Evolutionary conservation across 2,329 filamentous ascomycete species (phyloP).

Genomic region (Aspergillus vadensis): DNA sequence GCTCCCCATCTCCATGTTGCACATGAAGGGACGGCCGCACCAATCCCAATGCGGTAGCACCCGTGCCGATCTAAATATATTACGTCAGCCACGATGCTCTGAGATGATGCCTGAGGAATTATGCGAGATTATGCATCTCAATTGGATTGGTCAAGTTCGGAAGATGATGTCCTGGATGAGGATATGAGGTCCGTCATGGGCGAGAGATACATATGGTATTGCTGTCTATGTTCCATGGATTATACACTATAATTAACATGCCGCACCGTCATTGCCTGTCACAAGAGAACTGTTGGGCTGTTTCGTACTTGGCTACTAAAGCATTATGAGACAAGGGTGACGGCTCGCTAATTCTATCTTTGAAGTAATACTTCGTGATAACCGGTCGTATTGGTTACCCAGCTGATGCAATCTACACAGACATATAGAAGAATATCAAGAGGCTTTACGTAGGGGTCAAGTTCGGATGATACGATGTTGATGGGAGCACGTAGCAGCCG

Average conservation of each 20-base stretch:
- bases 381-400: not conserved
- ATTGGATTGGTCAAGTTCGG: not conserved
- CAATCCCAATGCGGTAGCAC: constrained; percentile 16
- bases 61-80: not conserved
- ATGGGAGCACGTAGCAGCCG: too few species aligned
- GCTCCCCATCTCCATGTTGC: constrained; percentile 18
- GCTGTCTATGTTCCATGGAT: not conserved
- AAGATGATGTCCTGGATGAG: not conserved
- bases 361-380: not conserved
- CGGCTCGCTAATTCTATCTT: not conserved
- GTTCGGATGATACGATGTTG: too few species aligned
- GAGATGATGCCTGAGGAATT: not conserved
- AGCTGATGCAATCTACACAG: too few species aligned
- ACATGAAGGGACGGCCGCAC: constrained; percentile 22
- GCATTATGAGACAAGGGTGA: not conserved
- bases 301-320: not conserved
- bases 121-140: constrained; percentile 1
- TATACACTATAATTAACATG: not conserved
- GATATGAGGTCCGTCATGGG: not conserved
- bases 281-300: not conserved
- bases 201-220: not conserved
- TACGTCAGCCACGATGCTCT: constrained; percentile 5
- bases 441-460: too few species aligned
- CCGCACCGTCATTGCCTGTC: not conserved
- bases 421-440: too few species aligned